A percentile compares a stretch with the other conserved stretches of the same genome.
Conservation (phyloP, 1,284 basidiomycete species). For the Wolfiporia cocos region DNA sequence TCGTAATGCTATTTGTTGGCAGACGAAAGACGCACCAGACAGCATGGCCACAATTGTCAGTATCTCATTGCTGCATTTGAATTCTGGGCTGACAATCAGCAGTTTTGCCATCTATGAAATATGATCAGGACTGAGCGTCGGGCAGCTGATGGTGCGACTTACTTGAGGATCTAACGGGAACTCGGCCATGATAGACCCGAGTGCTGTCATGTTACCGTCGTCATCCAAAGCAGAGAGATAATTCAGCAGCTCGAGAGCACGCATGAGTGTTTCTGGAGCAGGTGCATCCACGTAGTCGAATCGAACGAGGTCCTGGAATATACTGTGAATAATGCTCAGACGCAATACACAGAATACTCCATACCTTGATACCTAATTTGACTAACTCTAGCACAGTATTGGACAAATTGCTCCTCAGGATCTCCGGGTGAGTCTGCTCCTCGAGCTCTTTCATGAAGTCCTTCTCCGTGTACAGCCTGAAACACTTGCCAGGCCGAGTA, state of each 20-base stretch:
- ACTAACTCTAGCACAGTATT: slow-evolving; percentile 94
- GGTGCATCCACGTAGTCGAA: slow-evolving; percentile 98
- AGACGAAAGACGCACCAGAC: slow-evolving; percentile 51
- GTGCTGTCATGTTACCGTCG: slow-evolving; percentile 84
- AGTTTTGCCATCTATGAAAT: slow-evolving; percentile 81
- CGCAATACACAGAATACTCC: too few species aligned
- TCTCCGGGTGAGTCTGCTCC: slow-evolving; percentile 96
- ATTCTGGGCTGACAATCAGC: slow-evolving; percentile 91
- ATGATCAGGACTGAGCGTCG: background rate
- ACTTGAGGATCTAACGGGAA: slow-evolving; percentile 97
- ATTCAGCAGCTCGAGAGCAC: slow-evolving; percentile 92
- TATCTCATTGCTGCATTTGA: slow-evolving; percentile 95
- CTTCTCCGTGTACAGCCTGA: slow-evolving; percentile 94
- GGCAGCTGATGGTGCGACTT: slow-evolving; percentile 9
- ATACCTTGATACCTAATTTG: slow-evolving; percentile 83
- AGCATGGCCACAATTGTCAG: slow-evolving; percentile 95
- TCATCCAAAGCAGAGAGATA: slow-evolving; percentile 93
- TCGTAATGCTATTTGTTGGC: background rate
- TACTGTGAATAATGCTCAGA: too few species aligned
- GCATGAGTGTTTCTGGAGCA: slow-evolving; percentile 97
- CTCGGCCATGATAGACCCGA: slow-evolving; percentile 94
- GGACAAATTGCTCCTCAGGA: slow-evolving; percentile 86
- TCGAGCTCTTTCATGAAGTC: slow-evolving; percentile 95
- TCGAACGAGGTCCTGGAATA: slow-evolving; percentile 70
- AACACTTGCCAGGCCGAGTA: slow-evolving; percentile 95